phyloP scores from a whole-genome alignment of 306 rosid species.

The Citrullus colocynthis region DNA sequence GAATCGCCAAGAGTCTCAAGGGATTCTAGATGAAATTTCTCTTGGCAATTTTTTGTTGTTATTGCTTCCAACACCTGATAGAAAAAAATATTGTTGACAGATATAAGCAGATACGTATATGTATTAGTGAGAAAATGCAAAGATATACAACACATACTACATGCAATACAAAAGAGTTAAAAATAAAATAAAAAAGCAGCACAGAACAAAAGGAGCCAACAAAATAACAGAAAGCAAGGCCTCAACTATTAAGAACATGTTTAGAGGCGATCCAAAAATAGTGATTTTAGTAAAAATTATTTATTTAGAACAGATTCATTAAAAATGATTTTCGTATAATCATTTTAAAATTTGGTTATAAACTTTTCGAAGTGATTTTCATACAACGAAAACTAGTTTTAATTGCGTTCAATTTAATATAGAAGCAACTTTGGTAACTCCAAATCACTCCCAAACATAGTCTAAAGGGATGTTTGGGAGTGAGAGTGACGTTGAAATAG shows the following conservation, averaged over 20 bases:
- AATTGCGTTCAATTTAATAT: too few relatives aligned
- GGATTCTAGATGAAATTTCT: constrained; percentile 66
- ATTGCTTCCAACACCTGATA: constrained; percentile 81
- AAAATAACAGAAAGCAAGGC: neutral
- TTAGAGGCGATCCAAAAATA: neutral
- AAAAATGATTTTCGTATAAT: neutral
- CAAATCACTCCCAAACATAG: too few relatives aligned
- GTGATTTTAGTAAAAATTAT: neutral
- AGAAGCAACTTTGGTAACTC: neutral
- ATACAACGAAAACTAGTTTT: too few relatives aligned
- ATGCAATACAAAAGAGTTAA: neutral
- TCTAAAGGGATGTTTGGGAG: too few relatives aligned
- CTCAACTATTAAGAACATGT: neutral
- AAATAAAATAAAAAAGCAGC: neutral
- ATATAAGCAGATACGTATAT: neutral
- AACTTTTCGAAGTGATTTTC: neutral
- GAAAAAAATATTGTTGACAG: neutral
- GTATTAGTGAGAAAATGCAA: neutral
- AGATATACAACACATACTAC: neutral
- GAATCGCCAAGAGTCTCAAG: constrained; percentile 92
- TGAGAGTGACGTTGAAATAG: too few relatives aligned
- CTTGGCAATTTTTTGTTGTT: constrained; percentile 62
- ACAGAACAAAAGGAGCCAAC: neutral
- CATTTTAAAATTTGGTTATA: neutral
- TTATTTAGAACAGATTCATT: neutral